phyloP scores from a whole-genome alignment of 257 asterid genomes.

The Fraxinus anomala region DNA sequence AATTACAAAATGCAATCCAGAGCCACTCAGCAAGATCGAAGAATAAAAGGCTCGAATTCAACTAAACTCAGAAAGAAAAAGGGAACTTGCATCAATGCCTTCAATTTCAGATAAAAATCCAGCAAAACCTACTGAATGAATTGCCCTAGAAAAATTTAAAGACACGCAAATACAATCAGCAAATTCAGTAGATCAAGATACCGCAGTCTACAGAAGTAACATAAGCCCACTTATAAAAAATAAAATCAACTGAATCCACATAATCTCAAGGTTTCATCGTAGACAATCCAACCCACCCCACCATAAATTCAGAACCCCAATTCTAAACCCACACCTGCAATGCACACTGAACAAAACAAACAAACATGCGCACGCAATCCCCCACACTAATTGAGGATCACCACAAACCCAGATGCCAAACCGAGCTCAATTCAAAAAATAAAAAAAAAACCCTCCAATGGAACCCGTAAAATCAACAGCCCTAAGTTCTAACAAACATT shows the following conservation, averaged over 20 bases:
- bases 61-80: neutral
- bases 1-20: conserved; percentile 5
- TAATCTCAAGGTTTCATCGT: conserved; percentile 14
- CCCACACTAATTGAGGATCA: conserved; percentile 33
- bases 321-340: neutral
- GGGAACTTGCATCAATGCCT: conserved; percentile 9
- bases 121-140: conserved; percentile 12
- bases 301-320: neutral
- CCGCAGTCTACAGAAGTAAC: conserved; percentile 17
- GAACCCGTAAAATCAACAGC: conserved; percentile 8
- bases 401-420: conserved; percentile 25
- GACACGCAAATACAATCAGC: conserved; percentile 5
- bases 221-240: neutral
- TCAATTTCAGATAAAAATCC: conserved; percentile 5
- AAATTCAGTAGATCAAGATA: conserved; percentile 14
- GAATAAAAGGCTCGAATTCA: neutral
- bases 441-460: conserved; percentile 21
- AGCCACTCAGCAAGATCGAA: neutral
- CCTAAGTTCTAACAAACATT: neutral
- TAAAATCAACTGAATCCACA: conserved; percentile 6
- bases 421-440: conserved; percentile 14
- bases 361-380: conserved; percentile 8
- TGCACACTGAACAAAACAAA: neutral
- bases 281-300: conserved; percentile 29
- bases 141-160: conserved; percentile 1